Percentiles rank a stretch among this genome's conserved stretches.
These are phyloP conservation scores for Nephelium lappaceum DNA, from an alignment of 345 rosid species.

Conservation along the genomic window DNA sequence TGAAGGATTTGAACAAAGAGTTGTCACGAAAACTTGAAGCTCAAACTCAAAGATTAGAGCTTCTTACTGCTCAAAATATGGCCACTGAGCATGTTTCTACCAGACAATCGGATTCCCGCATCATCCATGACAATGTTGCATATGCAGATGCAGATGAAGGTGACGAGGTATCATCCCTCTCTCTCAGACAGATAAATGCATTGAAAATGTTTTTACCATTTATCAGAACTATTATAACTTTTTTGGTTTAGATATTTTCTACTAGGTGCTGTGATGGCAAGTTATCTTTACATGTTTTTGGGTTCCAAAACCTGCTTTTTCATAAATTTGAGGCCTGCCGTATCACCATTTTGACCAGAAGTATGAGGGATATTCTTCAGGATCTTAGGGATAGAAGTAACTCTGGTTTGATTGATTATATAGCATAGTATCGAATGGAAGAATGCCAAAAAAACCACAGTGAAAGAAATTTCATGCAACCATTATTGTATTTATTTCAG, in stretches of 20 bases:
- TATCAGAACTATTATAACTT: neutral
- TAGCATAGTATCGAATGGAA: neutral
- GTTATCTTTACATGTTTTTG: neutral
- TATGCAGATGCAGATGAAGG: constrained; percentile 99
- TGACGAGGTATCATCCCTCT: constrained; percentile 72
- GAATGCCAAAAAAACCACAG: neutral
- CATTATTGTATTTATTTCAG: neutral
- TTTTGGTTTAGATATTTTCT: neutral
- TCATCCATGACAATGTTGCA: constrained; percentile 52
- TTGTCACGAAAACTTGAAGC: constrained; percentile 79
- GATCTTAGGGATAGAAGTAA: constrained; percentile 2
- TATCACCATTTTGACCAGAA: neutral
- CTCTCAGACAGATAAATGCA: neutral
- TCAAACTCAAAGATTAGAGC: constrained; percentile 96
- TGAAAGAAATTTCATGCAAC: neutral
- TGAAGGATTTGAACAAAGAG: constrained; percentile 85
- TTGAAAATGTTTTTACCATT: neutral
- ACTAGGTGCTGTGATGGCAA: neutral
- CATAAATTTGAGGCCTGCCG: neutral
- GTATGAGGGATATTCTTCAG: neutral
- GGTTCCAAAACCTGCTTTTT: neutral
- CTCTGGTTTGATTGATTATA: neutral
- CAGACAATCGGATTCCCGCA: constrained; percentile 54
- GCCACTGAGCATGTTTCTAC: constrained; percentile 48
- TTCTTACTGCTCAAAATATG: constrained; percentile 84